phyloP scores from a whole-genome alignment of 257 asterid genomes.

The Marsdenia floribunda region DNA sequence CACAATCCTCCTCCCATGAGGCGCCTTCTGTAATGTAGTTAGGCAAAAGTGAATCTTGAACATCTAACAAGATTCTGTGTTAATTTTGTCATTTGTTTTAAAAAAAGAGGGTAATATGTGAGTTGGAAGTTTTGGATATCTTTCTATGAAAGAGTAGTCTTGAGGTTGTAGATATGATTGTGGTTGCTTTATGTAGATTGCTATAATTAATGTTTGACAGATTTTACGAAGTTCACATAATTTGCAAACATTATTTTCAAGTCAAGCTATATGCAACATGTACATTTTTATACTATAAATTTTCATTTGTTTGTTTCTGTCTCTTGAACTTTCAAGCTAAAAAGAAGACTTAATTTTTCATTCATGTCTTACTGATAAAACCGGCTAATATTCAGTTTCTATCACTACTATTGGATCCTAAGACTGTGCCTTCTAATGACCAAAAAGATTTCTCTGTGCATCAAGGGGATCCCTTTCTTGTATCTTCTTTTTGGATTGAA shows the following conservation, averaged over 20 bases:
- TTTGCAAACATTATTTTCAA: neutral
- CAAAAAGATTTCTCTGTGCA: neutral
- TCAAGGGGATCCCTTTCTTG: neutral
- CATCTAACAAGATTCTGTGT: neutral
- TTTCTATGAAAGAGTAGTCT: neutral
- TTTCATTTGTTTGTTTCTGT: neutral
- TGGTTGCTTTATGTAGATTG: neutral
- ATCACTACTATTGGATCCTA: neutral
- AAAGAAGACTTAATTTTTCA: neutral
- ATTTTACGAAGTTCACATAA: neutral
- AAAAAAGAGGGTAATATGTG: neutral
- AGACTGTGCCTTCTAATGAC: neutral
- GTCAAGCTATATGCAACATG: neutral
- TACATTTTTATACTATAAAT: no score
- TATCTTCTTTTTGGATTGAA: neutral
- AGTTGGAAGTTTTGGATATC: neutral
- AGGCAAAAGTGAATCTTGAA: neutral
- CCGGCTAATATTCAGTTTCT: neutral
- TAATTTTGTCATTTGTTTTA: neutral
- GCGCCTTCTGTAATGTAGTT: neutral
- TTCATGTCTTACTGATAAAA: neutral
- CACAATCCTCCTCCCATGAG: neutral
- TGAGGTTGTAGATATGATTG: neutral
- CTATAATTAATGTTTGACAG: neutral
- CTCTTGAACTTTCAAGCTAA: neutral